Base-by-base conservation (phyloP, 2,329 filamentous ascomycete genomes). In the Aspergillus oerlinghausenensis region DNA sequence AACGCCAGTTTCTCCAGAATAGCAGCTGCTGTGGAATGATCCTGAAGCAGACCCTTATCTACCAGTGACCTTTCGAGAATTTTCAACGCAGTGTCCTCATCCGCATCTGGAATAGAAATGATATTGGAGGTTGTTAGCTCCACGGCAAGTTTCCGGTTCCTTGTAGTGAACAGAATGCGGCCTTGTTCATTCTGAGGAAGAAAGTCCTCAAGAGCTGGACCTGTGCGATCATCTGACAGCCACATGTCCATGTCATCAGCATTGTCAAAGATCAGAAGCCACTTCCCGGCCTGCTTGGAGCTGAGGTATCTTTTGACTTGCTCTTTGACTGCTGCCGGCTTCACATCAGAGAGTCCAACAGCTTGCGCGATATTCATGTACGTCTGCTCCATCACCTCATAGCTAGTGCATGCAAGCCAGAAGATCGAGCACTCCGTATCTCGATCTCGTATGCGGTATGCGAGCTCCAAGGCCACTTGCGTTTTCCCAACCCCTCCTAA, bases 81-180 rank as follows among this genome's bases (percentile, higher is more conserved):
- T 26, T 53, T 32, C 2, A 21, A 23, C 28, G 63, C 60, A 1
- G 57, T 53, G 3, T 52, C 25, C 32, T 51, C 4, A 49, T 59
- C 56, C 55, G 62, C 58, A 23, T 61, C 54, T 19, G 57, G 45
- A 21, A 69, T 49, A 4, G 29, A 0, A 29, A 67, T 52, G 11
- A 63, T 51, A 55, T 65, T 50, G n/a, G 53, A 42, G 8, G 54
- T 25, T 52, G 58, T 58, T 2, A 71, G 55, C 29, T 63, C 57
- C 10, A 59, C 51, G 0, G 61, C 61, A 1, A 62, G 45, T 48
- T 64, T 52, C 28, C 54, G 58, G 17, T 61, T 67, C 7, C 67
- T 59, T 2, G 63, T 66, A 0, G 69, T 73, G 29, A 73, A 62
- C 0, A 73, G 56, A 43, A 73, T 63, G 49, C 6, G 47, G 35